Conservation (phyloP, 371 early-diverging fungal genomes). For the Mortierella sp. region DNA sequence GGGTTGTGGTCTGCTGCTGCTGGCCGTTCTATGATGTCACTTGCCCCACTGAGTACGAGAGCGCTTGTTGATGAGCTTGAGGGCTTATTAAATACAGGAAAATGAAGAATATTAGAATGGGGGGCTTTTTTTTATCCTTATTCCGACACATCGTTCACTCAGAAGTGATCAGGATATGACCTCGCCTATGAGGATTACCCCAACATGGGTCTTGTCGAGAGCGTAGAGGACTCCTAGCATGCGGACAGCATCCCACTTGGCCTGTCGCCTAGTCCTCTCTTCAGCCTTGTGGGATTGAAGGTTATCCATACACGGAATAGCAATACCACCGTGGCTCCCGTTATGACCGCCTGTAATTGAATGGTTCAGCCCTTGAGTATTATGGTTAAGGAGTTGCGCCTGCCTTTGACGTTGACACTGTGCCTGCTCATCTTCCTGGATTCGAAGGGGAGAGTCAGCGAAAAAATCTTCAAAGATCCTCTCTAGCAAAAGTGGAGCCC, state of each 20-base stretch:
- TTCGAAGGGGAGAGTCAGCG: slow-evolving; percentile 34
- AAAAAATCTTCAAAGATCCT: slow-evolving; percentile 59
- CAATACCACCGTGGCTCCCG: not conserved
- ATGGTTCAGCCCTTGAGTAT: slow-evolving; percentile 30
- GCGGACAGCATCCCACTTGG: slow-evolving; percentile 53
- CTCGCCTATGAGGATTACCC: slow-evolving; percentile 17
- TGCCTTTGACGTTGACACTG: slow-evolving; percentile 11
- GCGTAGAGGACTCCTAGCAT: slow-evolving; percentile 60
- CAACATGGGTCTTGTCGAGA: slow-evolving; percentile 55
- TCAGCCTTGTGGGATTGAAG: slow-evolving; percentile 24
- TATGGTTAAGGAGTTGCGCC: slow-evolving; percentile 11
- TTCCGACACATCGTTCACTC: no score
- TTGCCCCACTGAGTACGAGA: slow-evolving; percentile 22
- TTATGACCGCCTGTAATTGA: not conserved
- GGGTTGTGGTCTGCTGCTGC: not conserved
- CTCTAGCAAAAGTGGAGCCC: slow-evolving; percentile 53
- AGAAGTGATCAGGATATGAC: no score
- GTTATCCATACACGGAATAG: slow-evolving; percentile 18
- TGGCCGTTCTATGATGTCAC: slow-evolving; percentile 13
- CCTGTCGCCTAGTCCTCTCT: slow-evolving; percentile 33
- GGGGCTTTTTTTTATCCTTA: not conserved
- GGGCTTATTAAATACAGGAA: not conserved
- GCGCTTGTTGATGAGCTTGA: slow-evolving; percentile 8
- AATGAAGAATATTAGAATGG: not conserved
- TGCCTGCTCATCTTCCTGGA: slow-evolving; percentile 20